Evolutionary conservation across 495 filamentous ascomycete species (phyloP).

Genomic region (Podospora australis): DNA sequence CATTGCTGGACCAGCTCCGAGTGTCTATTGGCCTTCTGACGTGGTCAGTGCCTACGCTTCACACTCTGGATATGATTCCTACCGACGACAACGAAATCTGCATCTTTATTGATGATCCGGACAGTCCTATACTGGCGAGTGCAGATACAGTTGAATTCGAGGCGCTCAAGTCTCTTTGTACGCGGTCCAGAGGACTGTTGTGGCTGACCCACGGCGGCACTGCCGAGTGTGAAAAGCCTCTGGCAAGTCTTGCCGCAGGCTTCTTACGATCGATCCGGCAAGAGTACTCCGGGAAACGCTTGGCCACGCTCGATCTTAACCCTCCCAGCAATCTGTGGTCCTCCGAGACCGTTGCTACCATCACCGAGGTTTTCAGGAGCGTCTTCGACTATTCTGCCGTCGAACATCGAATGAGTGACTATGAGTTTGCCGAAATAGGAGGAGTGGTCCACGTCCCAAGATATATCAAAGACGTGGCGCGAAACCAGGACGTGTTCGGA

Average conservation of each 20-base stretch:
- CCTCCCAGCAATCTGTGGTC: constrained; percentile 12
- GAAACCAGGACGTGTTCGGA: constrained; percentile 25
- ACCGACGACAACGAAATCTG: constrained; percentile 20
- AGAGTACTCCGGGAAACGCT: constrained; percentile 24
- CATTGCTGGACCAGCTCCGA: constrained; percentile 21
- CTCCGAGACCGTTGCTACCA: constrained; percentile 10
- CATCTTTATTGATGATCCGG: constrained; percentile 31
- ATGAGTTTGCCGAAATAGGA: constrained; percentile 24
- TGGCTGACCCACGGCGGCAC: constrained; percentile 49
- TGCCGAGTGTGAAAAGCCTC: constrained; percentile 17
- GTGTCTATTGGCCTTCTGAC: constrained; percentile 22
- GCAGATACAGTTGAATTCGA: constrained; percentile 20
- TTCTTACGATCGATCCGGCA: constrained; percentile 29
- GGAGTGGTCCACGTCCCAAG: constrained; percentile 23
- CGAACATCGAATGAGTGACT: constrained; percentile 13
- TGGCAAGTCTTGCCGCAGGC: constrained; percentile 22
- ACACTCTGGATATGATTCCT: constrained; percentile 10
- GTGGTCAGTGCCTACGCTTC: constrained; percentile 20
- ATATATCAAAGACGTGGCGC: constrained; percentile 26
- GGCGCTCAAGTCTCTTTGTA: constrained; percentile 23
- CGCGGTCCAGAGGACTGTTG: constrained; percentile 28
- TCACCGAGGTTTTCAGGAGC: constrained; percentile 20
- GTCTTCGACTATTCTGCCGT: constrained; percentile 15
- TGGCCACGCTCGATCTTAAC: constrained; percentile 24
- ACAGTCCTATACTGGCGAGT: constrained; percentile 22